These are phyloP conservation scores for Coemansia sp. DNA, from an alignment of 192 early-diverging fungal species.

Conservation along the genomic window DNA sequence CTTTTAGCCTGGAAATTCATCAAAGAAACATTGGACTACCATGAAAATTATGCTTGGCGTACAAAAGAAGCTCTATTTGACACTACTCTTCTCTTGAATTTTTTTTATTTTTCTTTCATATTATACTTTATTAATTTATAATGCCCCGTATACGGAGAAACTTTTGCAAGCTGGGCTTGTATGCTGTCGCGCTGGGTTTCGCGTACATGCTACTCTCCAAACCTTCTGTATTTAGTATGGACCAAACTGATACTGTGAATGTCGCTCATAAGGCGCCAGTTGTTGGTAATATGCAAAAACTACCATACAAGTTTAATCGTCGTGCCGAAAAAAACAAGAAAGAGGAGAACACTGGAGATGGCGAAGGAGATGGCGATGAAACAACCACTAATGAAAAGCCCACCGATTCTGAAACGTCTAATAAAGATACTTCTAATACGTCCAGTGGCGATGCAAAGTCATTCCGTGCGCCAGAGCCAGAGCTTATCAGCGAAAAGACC, in stretches of 20 bases:
- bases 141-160: background rate
- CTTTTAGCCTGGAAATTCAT: background rate
- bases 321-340: background rate
- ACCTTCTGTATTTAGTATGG: background rate
- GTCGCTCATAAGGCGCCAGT: background rate
- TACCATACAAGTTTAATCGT: background rate
- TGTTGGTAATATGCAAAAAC: background rate
- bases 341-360: background rate
- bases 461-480: constrained; percentile 27
- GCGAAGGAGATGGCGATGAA: background rate
- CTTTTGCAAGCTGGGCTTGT: background rate
- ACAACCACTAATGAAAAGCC: background rate
- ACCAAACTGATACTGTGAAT: background rate
- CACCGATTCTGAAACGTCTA: background rate
- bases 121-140: background rate
- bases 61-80: background rate
- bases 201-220: background rate
- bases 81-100: background rate
- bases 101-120: background rate
- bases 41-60: background rate
- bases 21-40: background rate
- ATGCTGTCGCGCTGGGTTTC: background rate
- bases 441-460: constrained; percentile 5
- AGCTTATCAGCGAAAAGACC: constrained; percentile 8
- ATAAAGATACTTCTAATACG: background rate